These are phyloP conservation scores for Vigna angularis DNA, from an alignment of 306 rosid species.

Conservation along the genomic window DNA sequence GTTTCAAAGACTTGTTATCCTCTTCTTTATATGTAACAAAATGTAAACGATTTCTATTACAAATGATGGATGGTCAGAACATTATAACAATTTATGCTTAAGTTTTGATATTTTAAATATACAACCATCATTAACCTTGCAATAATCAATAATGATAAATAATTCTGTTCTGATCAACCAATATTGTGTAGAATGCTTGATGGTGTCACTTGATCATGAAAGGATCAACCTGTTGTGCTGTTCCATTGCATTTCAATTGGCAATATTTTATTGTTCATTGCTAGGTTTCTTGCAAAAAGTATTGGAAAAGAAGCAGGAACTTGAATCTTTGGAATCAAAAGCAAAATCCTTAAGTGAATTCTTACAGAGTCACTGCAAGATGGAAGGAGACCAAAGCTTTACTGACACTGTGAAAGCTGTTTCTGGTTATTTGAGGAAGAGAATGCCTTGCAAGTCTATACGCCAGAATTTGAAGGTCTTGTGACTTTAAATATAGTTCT, in stretches of 20 bases:
- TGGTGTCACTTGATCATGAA: slow-evolving; percentile 35
- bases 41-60: no score
- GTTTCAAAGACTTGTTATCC: no score
- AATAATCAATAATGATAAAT: background rate
- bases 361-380: slow-evolving; percentile 60
- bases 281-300: slow-evolving; percentile 46
- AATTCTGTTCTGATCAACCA: background rate
- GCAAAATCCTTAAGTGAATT: slow-evolving; percentile 62
- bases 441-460: slow-evolving; percentile 60
- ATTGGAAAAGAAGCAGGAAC: slow-evolving; percentile 57
- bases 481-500: slow-evolving; percentile 38
- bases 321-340: slow-evolving; percentile 63
- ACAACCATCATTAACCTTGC: background rate
- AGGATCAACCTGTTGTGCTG: background rate
- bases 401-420: slow-evolving; percentile 54
- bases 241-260: slow-evolving; percentile 21
- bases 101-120: background rate
- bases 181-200: background rate
- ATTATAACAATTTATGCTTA: background rate
- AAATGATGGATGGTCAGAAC: background rate
- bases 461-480: slow-evolving; percentile 75
- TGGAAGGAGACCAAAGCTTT: slow-evolving; percentile 62
- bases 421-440: slow-evolving; percentile 65
- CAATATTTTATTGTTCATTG: slow-evolving; percentile 36
- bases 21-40: no score